Evolutionary conservation across 805 yeast genomes (phyloP).

Genomic region (fission yeast (Schizosaccharomyces pombe)): DNA sequence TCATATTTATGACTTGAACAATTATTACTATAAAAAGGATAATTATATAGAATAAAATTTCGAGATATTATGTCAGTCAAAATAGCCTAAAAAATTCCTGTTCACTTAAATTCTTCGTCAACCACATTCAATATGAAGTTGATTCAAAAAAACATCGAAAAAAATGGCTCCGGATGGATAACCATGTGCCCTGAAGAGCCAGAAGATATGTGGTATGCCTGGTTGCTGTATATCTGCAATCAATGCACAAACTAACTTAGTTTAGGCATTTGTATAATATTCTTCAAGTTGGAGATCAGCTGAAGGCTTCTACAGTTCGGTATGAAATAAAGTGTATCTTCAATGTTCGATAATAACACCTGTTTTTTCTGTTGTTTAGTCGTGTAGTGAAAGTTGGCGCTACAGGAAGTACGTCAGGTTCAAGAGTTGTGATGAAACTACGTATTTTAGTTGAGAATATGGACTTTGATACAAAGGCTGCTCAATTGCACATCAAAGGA

Average conservation of each 20-base stretch:
- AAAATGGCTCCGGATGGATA: constrained; percentile 40
- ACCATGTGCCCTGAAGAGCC: constrained; percentile 61
- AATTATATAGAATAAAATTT: too few species aligned
- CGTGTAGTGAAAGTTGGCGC: constrained; percentile 8
- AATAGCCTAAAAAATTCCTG: too few species aligned
- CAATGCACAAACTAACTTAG: background rate
- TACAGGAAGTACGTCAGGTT: constrained; percentile 17
- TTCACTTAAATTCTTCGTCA: background rate
- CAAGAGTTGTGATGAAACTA: constrained; percentile 38
- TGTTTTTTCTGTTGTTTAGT: background rate
- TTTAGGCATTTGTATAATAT: constrained; percentile 42
- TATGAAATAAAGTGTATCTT: constrained; percentile 19
- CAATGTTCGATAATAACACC: background rate
- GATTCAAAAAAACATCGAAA: constrained; percentile 25
- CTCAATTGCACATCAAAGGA: constrained; percentile 59
- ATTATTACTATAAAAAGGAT: too few species aligned
- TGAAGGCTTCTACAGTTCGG: constrained; percentile 45
- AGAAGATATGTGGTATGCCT: constrained; percentile 54
- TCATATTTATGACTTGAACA: too few species aligned
- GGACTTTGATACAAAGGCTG: constrained; percentile 61
- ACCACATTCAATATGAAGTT: constrained; percentile 26
- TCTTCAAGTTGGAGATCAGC: constrained; percentile 49
- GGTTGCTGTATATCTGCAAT: background rate
- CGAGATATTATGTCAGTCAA: too few species aligned
- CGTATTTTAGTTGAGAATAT: constrained; percentile 38